Conservation (phyloP, 106 monocot species). For the Triglochin maritima region DNA sequence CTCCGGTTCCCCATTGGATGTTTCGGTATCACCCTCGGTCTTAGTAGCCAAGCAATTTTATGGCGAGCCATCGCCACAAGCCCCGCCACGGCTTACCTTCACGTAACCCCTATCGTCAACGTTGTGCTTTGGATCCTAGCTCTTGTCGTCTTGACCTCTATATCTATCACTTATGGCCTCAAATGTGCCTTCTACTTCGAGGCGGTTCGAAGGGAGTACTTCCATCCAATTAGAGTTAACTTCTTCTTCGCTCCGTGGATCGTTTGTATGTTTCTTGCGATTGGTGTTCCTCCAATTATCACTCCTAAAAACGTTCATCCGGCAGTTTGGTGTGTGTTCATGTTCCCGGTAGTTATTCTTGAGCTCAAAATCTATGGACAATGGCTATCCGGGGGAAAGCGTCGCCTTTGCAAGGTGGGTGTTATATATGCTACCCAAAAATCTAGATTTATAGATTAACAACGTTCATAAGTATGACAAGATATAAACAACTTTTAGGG, state of each 20-base stretch:
- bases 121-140: conserved; percentile 61
- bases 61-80: conserved; percentile 54
- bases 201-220: conserved; percentile 86
- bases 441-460: no score
- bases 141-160: conserved; percentile 31
- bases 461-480: no score
- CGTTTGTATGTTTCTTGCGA: conserved; percentile 68
- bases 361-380: conserved; percentile 95
- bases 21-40: conserved; percentile 79
- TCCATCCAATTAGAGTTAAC: conserved; percentile 92
- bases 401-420: conserved; percentile 72
- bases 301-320: conserved; percentile 26
- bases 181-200: conserved; percentile 85
- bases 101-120: conserved; percentile 51
- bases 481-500: no score
- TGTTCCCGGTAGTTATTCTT: conserved; percentile 52
- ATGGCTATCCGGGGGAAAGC: conserved; percentile 87
- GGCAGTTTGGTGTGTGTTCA: conserved; percentile 45
- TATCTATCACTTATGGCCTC: conserved; percentile 56
- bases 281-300: conserved; percentile 43
- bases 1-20: conserved; percentile 83
- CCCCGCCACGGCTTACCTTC: conserved; percentile 58
- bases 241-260: conserved; percentile 99
- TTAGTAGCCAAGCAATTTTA: conserved; percentile 80
- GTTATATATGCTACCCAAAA: neutral